A percentile compares a stretch with the other conserved stretches of the same genome.
Evolutionary conservation across 176 grass and related monocot genomes (phyloP).

Genomic region (Triticum monococcum): DNA sequence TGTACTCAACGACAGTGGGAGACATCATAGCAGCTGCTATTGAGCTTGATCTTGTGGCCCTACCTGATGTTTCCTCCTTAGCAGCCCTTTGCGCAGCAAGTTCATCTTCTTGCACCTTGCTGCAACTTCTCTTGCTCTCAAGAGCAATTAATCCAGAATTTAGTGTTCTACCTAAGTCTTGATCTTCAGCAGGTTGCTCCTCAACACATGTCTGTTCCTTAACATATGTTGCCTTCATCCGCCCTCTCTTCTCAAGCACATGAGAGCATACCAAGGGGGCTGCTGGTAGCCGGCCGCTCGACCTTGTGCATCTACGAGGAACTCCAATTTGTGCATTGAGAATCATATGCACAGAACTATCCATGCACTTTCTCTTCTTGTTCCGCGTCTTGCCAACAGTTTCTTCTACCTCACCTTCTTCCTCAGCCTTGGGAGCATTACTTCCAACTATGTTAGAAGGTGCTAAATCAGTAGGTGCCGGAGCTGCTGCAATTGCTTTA

Average conservation of each 20-base stretch:
- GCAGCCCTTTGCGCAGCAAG: neutral
- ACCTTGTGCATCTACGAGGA: constrained; percentile 27
- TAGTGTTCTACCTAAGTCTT: neutral
- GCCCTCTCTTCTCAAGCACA: constrained; percentile 18
- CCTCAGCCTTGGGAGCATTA: neutral
- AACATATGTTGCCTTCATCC: neutral
- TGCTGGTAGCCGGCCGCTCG: neutral
- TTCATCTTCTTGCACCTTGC: neutral
- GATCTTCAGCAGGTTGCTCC: neutral
- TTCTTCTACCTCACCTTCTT: neutral
- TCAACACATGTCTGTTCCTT: neutral
- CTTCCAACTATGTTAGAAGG: neutral
- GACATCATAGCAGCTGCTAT: neutral
- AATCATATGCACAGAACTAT: neutral
- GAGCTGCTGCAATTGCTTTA: no score
- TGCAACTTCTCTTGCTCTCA: neutral
- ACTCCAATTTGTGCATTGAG: neutral
- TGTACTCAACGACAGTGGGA: neutral
- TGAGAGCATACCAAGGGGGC: neutral
- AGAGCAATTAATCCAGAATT: neutral
- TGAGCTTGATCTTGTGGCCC: constrained; percentile 10
- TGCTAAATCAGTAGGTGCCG: no score
- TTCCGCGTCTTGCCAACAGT: neutral
- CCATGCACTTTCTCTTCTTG: neutral
- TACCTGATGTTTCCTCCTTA: neutral